Evolutionary conservation across 2,329 filamentous ascomycete genomes (phyloP).

Genomic region (Clonostachys byssicola): DNA sequence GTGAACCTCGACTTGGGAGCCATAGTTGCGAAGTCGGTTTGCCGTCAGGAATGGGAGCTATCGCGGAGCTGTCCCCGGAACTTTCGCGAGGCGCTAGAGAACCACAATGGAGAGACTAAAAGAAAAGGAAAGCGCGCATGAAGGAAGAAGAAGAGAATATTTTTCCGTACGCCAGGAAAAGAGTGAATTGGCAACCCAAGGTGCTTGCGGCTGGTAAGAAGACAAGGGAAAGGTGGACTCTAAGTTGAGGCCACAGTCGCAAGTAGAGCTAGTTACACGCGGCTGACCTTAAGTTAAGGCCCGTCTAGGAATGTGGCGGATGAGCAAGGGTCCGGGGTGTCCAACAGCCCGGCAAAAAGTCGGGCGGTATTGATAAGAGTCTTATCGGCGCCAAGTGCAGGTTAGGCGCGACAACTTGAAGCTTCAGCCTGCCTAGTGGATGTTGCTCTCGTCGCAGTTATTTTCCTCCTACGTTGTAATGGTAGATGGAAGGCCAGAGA

Average conservation of each 20-base stretch:
- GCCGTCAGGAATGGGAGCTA: background rate
- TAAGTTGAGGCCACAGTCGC: conserved; percentile 28
- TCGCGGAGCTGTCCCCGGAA: too few species aligned
- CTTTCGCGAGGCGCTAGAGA: too few species aligned
- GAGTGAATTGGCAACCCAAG: too few species aligned
- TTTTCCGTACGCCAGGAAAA: too few species aligned
- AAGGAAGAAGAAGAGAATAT: background rate
- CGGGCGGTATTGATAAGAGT: background rate
- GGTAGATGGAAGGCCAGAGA: too few species aligned
- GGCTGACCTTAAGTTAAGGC: too few species aligned
- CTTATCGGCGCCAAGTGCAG: too few species aligned
- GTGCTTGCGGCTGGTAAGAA: background rate
- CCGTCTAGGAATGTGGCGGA: too few species aligned
- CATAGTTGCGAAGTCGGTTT: conserved; percentile 47
- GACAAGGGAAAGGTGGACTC: background rate
- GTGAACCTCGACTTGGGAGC: conserved; percentile 90
- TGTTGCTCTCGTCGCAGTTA: too few species aligned
- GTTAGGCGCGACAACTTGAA: too few species aligned
- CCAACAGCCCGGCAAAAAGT: background rate
- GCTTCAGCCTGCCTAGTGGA: too few species aligned
- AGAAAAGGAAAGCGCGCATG: background rate
- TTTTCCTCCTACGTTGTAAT: too few species aligned
- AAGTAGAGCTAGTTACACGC: conserved; percentile 10
- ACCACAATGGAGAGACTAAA: background rate
- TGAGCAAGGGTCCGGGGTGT: background rate